These are phyloP conservation scores for Zygnema cylindricum DNA, from an alignment of 139 green algal genomes.

Conservation along the genomic window DNA sequence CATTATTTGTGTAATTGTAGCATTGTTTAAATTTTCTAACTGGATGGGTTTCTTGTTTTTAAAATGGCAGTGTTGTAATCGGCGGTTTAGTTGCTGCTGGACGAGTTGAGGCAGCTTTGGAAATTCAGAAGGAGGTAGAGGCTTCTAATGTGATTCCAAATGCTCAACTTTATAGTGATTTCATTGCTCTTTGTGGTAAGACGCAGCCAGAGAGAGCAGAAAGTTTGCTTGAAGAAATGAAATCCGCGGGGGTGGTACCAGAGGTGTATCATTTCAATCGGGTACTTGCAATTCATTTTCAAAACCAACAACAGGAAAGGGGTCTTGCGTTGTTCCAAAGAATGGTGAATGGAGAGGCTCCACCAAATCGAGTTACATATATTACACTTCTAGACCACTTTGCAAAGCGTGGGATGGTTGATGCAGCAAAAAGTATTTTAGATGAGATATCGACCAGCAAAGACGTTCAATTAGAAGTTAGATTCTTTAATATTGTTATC, in stretches of 20 bases:
- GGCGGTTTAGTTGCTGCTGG: not conserved
- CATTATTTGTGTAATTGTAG: too few relatives aligned
- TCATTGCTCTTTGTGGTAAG: not conserved
- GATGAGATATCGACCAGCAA: not conserved
- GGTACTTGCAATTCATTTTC: not conserved
- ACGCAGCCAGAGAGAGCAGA: not conserved
- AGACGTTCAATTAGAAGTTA: not conserved
- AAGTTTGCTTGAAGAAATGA: not conserved
- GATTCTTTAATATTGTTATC: not conserved
- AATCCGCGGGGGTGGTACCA: not conserved
- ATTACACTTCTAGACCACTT: not conserved
- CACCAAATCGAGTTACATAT: not conserved
- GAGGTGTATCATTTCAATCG: not conserved
- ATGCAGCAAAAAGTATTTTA: not conserved
- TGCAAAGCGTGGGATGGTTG: not conserved
- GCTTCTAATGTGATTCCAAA: not conserved
- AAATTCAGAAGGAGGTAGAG: not conserved
- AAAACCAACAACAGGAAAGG: not conserved
- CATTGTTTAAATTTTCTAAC: too few relatives aligned
- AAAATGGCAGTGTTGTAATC: not conserved
- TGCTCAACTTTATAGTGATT: not conserved
- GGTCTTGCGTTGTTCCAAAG: not conserved
- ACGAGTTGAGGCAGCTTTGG: not conserved
- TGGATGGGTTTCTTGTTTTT: too few relatives aligned
- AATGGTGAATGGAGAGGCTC: not conserved